Percentiles rank a stretch among this genome's conserved stretches.
phyloP scores from a whole-genome alignment of 352 stramenopile species.

The Lagenidium sp. region DNA sequence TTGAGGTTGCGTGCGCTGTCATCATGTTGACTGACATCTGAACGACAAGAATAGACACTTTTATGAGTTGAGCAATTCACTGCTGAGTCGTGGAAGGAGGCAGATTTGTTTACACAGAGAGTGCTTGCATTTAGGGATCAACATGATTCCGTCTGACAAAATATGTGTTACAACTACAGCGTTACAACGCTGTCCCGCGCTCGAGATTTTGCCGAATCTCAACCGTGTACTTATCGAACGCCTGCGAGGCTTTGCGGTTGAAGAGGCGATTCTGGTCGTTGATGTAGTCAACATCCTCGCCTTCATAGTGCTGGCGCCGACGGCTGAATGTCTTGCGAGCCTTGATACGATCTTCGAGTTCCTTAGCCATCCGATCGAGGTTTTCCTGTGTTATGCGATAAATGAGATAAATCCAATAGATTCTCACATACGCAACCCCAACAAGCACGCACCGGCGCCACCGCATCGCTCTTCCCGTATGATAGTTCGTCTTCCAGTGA shows the following conservation, averaged over 20 bases:
- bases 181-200: constrained; percentile 94
- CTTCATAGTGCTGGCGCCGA: constrained; percentile 68
- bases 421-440: not conserved
- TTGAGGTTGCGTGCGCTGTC: too few species aligned
- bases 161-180: not conserved
- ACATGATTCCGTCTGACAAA: too few species aligned
- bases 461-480: constrained; percentile 52
- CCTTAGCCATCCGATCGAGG: constrained; percentile 62
- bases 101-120: too few species aligned
- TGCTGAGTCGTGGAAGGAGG: too few species aligned
- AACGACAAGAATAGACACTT: too few species aligned
- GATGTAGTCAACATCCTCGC: constrained; percentile 95
- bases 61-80: too few species aligned
- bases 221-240: constrained; percentile 97
- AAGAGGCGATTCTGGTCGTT: constrained; percentile 97
- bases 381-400: too few species aligned
- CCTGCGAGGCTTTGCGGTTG: constrained; percentile 96
- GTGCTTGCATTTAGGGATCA: too few species aligned
- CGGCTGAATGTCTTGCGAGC: constrained; percentile 72
- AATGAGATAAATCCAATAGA: too few species aligned
- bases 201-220: constrained; percentile 98
- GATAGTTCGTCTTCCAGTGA: constrained; percentile 45
- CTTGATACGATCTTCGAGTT: constrained; percentile 64
- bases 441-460: constrained; percentile 25
- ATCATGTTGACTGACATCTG: too few species aligned